Conservation (phyloP, 2,329 filamentous ascomycete genomes). For the Beauveria asiatica region DNA sequence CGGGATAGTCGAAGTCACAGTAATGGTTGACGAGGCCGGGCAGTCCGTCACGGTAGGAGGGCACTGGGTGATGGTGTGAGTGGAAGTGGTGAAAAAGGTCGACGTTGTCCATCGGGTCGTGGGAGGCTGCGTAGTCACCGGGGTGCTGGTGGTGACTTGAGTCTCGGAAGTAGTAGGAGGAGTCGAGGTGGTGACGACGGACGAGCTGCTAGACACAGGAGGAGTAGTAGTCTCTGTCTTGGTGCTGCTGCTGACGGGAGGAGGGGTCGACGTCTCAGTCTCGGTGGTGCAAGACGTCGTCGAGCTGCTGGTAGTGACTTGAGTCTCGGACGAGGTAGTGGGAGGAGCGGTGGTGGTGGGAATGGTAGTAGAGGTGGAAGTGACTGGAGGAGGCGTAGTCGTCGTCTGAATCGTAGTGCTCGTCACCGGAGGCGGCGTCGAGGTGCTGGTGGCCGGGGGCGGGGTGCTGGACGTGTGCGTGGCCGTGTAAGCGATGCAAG, state of each 20-base stretch:
- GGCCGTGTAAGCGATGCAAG: slow-evolving; percentile 28
- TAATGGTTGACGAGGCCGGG: slow-evolving; percentile 20
- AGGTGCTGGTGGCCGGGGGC: slow-evolving; percentile 7
- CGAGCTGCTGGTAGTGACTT: slow-evolving; percentile 1
- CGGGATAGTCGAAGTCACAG: slow-evolving; percentile 22
- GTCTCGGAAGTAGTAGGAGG: slow-evolving; percentile 6
- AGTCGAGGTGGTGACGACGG: not conserved
- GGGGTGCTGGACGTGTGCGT: slow-evolving; percentile 18
- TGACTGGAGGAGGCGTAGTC: not conserved
- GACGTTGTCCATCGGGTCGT: slow-evolving; percentile 21
- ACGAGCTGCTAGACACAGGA: not conserved
- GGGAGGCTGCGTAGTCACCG: slow-evolving; percentile 1
- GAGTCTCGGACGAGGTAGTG: not conserved
- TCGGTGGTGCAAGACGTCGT: slow-evolving; percentile 20
- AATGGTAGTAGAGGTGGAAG: slow-evolving; percentile 9
- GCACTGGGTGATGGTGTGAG: slow-evolving; percentile 17
- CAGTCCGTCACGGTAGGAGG: slow-evolving; percentile 23
- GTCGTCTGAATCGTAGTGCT: slow-evolving; percentile 6
- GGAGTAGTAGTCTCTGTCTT: slow-evolving; percentile 4
- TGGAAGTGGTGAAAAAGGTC: slow-evolving; percentile 23
- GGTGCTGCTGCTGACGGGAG: not conserved
- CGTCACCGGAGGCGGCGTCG: not conserved
- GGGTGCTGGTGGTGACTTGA: slow-evolving; percentile 11
- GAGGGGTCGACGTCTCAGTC: slow-evolving; percentile 19
- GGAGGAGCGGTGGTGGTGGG: slow-evolving; percentile 5